phyloP scores from a whole-genome alignment of 2,329 filamentous ascomycete genomes.

The Colletotrichum sp. region DNA sequence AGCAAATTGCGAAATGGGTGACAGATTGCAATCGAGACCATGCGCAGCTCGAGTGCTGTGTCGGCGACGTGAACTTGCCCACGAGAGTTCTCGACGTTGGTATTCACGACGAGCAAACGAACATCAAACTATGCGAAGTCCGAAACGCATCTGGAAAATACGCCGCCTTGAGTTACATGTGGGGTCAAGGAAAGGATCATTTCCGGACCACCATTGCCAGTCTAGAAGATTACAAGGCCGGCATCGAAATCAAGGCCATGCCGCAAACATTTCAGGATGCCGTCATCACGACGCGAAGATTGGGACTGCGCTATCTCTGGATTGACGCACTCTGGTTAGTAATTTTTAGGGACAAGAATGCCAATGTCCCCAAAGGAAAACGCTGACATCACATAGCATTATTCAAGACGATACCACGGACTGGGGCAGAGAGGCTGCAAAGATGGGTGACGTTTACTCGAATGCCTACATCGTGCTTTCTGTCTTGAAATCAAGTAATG shows the following conservation, averaged over 20 bases:
- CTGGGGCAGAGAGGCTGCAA: neutral
- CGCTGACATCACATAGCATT: neutral
- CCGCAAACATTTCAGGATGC: constrained; percentile 3
- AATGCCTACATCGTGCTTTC: neutral
- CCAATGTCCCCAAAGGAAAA: neutral
- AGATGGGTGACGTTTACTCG: constrained; percentile 15
- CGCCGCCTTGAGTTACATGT: constrained; percentile 21
- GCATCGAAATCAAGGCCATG: neutral
- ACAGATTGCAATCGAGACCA: neutral
- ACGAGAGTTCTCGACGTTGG: neutral
- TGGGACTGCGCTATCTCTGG: constrained; percentile 24
- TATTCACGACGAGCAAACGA: neutral
- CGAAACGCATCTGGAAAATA: neutral
- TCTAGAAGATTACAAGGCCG: neutral
- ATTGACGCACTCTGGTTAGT: constrained; percentile 23
- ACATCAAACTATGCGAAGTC: neutral
- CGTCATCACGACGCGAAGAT: neutral
- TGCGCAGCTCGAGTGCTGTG: neutral
- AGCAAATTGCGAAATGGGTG: neutral
- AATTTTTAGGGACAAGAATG: neutral
- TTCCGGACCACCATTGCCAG: neutral
- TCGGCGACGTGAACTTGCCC: neutral
- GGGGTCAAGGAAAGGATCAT: constrained; percentile 1
- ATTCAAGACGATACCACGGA: constrained; percentile 21
- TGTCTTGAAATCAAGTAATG: neutral